phyloP scores from a whole-genome alignment of 176 grass and related monocot species.

The Themeda triandra region DNA sequence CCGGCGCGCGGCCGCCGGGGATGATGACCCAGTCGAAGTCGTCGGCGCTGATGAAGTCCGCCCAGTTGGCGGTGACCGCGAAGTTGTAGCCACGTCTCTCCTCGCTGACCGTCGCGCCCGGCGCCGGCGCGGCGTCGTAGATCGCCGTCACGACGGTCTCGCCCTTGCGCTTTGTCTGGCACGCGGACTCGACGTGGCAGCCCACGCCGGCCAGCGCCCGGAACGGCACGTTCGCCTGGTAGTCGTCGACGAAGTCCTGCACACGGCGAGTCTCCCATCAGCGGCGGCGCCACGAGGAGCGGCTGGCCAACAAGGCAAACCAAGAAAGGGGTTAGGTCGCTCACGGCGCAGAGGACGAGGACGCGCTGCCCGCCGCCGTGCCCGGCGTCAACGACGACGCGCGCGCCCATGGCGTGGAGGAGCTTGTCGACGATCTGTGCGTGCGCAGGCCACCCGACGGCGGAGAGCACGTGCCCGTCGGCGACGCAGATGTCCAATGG shows the following conservation, averaged over 20 bases:
- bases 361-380: conserved; percentile 13
- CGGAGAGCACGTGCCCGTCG: neutral
- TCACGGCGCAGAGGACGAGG: conserved; percentile 44
- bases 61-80: conserved; percentile 26
- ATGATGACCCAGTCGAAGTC: conserved; percentile 39
- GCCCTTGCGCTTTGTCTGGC: conserved; percentile 50
- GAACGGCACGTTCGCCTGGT: conserved; percentile 44
- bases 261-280: too few relatives aligned
- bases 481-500: conserved; percentile 15
- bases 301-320: too few relatives aligned
- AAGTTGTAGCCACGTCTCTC: conserved; percentile 49
- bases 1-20: conserved; percentile 21
- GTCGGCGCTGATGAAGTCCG: neutral
- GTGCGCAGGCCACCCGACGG: too few relatives aligned
- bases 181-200: conserved; percentile 28
- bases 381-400: too few relatives aligned
- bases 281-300: too few relatives aligned
- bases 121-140: neutral
- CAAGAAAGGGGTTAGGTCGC: neutral
- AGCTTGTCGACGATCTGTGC: too few relatives aligned
- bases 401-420: too few relatives aligned
- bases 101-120: neutral
- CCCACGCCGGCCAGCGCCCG: conserved; percentile 29
- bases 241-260: conserved; percentile 52
- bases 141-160: conserved; percentile 39